Conservation (phyloP, 2,329 filamentous ascomycete species). For the Aspergillus sp. region DNA sequence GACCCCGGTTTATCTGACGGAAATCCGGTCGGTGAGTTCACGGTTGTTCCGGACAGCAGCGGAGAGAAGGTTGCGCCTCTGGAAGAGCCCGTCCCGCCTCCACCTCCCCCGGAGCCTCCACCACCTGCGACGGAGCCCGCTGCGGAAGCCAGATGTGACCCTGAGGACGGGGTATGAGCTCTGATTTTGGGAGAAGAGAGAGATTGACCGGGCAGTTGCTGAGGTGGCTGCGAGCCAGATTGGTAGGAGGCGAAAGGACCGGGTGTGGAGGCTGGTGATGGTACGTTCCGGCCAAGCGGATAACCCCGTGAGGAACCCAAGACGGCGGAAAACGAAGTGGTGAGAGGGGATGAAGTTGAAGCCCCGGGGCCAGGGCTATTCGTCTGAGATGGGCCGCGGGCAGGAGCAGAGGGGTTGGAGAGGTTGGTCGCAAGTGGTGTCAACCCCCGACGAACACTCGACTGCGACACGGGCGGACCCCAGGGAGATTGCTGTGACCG, state of each 20-base stretch:
- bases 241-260: slow-evolving; percentile 56
- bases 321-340: slow-evolving; percentile 54
- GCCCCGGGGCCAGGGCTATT: slow-evolving; percentile 50
- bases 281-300: slow-evolving; percentile 51
- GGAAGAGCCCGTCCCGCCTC: slow-evolving; percentile 55
- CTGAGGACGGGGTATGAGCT: slow-evolving; percentile 55
- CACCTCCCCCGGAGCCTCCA: slow-evolving; percentile 50
- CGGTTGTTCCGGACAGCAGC: slow-evolving; percentile 56
- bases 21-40: slow-evolving; percentile 54
- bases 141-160: slow-evolving; percentile 57
- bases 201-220: slow-evolving; percentile 48
- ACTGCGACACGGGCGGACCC: slow-evolving; percentile 56
- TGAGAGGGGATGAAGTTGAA: slow-evolving; percentile 52
- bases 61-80: slow-evolving; percentile 62
- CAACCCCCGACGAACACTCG: slow-evolving; percentile 56
- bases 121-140: slow-evolving; percentile 54
- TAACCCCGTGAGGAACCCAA: slow-evolving; percentile 51
- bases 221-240: slow-evolving; percentile 55
- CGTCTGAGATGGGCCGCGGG: slow-evolving; percentile 46
- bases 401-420: slow-evolving; percentile 42
- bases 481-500: slow-evolving; percentile 56
- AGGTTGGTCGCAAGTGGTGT: slow-evolving; percentile 58
- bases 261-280: slow-evolving; percentile 55
- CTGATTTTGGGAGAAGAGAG: slow-evolving; percentile 57
- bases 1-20: slow-evolving; percentile 49